A percentile compares a stretch with the other conserved stretches of the same genome.
These are phyloP conservation scores for Botrytis fragariae DNA, from an alignment of 2,329 filamentous ascomycete genomes.

Conservation along the genomic window DNA sequence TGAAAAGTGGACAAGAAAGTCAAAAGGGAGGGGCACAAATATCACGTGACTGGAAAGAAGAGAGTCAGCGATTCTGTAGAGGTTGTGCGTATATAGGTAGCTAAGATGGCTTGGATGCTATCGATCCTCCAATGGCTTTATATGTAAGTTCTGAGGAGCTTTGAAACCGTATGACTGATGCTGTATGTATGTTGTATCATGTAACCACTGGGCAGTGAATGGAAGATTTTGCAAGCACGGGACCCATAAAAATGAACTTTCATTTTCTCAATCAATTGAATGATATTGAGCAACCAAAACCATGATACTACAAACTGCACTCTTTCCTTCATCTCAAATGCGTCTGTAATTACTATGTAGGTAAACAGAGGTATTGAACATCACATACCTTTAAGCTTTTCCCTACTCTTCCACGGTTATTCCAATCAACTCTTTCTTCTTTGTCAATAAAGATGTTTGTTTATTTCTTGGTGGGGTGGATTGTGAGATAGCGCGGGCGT, in stretches of 20 bases:
- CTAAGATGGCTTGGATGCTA: neutral
- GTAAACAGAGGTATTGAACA: neutral
- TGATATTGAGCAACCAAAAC: neutral
- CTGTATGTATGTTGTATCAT: neutral
- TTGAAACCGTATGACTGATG: neutral
- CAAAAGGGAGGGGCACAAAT: neutral
- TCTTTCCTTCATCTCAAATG: neutral
- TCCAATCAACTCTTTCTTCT: neutral
- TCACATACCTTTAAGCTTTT: neutral
- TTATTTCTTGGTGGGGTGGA: neutral
- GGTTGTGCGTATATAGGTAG: neutral
- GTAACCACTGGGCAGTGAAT: neutral
- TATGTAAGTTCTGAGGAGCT: neutral
- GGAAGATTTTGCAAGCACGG: constrained; percentile 3
- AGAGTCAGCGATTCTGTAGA: neutral
- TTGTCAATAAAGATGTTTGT: neutral
- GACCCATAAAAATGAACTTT: neutral
- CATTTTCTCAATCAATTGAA: neutral
- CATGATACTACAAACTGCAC: neutral
- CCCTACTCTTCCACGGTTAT: neutral
- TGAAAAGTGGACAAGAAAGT: neutral
- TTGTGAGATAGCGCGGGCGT: neutral
- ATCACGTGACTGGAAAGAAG: neutral
- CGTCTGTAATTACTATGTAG: neutral
- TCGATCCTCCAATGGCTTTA: neutral